Evolutionary conservation across 2,329 filamentous ascomycete species (phyloP), one percentile per base, ranked within the genome.

Genomic region (Myriosclerotinia curreyana): DNA sequence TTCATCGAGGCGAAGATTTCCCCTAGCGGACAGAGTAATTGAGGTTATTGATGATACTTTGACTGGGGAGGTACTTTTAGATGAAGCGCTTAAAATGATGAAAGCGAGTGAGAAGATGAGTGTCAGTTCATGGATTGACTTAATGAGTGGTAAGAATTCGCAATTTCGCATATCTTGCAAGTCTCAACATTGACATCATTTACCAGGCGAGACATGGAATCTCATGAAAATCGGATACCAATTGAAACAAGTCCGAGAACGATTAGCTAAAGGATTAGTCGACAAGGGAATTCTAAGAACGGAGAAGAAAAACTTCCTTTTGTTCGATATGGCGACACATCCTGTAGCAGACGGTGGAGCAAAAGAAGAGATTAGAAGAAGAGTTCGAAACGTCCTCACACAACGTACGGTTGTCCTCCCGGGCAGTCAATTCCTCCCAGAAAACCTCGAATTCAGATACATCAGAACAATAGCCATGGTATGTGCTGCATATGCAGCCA

Each of bases 201-300:
- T 56, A 51, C 44, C 38, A 98, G 94, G 95, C 76, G 95, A 99
- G 79, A 99, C 95, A 63, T 99, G 95, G 95, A 99, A 99, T 76
- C 81, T 99, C 69, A 98, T 99, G 95, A 99, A 99, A 83, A 99
- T 99, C 73, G 95, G 95, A 76, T 99, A 99, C 79, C 95, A 99
- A 81, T 85, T 99, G 72, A 99, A 99, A 81, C 95, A 99, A 83
- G 95, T 99, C 65, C 92, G 95, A 75, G 95, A 99, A 81, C 91
- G 95, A 65, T 85, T 99, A 64, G 94, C 93, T 74, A 99, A 99
- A 79, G 95, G 95, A 42, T 86, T 99, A 53, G 95, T 99, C 69
- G 95, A 99, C 81, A 99, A 99, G 81, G 95, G 95, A 74, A 96
- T 99, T 76, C 86, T 99, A 65, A 91, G 95, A 72, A 99, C 95